Base-by-base conservation (phyloP, 1,139 yeast species). In the Sugiyamaella novakii region DNA sequence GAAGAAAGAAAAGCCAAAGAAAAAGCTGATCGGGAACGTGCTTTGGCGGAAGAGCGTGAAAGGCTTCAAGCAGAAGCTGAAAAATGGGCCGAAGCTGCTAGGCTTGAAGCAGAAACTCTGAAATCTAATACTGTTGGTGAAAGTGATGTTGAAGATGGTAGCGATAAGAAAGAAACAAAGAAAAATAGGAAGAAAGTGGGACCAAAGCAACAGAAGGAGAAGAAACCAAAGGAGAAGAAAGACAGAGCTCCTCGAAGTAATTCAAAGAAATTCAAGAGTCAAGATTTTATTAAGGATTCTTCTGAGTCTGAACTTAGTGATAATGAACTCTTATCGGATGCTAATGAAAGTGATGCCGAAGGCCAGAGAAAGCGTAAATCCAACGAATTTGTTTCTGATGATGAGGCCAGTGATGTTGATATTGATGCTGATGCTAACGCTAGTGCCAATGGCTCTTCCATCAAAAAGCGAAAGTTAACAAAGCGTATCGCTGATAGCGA, bases 41-140 rank as follows among this genome's bases (percentile, higher is more conserved):
- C 84, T 58, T 88, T 87, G 63, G 94, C 95, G 2, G 81, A 79
- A 58, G 84, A 84, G 63, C 83, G 94, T 87, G 83, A 83, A n/a
- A 75, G 70, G 50, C 73, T 87, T 49, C 95, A 86, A 65, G 91
- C 84, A 58, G 92, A 87, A 64, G 94, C 95, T 5, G 80, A 80
- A 59, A 83, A 84, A 63, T 83, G 94, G 92, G 86, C 85, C 31
- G 84, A 81, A 39, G 41, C 52, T 30, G 50, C 50, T 8, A 30
- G 45, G 14, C 24, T 41, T n/a, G 73, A 71, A 17, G 69, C 64
- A 11, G 68, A 64, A 38, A 62, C 62, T 36, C 43, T 41, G 1
- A 54, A 51, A 18, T 37, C 22, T 19, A 38, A 15, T 19, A 40
- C 35, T 29, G 40, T 36, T 12, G 39, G 39, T 25, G 46, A 24